Evolutionary conservation across 75 land plant genomes (phyloP), one percentile per base, ranked within the genome.

Genomic region (Selaginella moellendorffii): DNA sequence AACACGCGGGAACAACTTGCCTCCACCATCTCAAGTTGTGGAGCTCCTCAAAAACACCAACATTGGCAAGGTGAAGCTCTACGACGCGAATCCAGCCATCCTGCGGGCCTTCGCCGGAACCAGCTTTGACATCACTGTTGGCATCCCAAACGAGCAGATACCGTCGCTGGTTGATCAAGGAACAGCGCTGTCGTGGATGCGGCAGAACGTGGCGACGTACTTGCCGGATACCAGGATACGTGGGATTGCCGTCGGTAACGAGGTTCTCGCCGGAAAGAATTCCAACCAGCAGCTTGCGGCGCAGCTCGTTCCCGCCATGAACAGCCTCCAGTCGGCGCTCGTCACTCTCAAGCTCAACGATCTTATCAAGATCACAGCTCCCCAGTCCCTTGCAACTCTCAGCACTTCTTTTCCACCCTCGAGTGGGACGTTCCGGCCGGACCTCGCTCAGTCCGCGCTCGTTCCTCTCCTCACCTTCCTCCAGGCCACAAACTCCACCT

Each of bases 321-420:
- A 76, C 30, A 86, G 82, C 66, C 27, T 90, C 28, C 77, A 86
- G 65, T 68, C 70, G 1, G 87, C 85, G n/a, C 63, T 81, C 28
- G 24, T 78, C 1, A 65, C 36, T 31, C 75, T 82, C 5, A 63
- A 82, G 2, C 63, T 83, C 24, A 51, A 54, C 28, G 29, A 66
- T 26, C 24, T 28, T 12, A 73, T 90, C 54, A 77, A 79, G 68
- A 76, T 86, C 18, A 71, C 78, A 2, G 83, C 85, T 1, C 78
- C 96, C 19, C 96, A 86, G 65, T 83, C 84, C 5, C 63, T 79
- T 68, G 79, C 74, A 31, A 79, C 86, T 30, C 79, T 90, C 42
- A 64, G 65, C 2, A 75, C 72, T 28, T 83, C 87, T 0, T 82
- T 18, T 24, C 91, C 96, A 53, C 96, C 96, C 1, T 90, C 96